Conservation (phyloP, 2,329 filamentous ascomycete species). For the Paraphoma sp. region DNA sequence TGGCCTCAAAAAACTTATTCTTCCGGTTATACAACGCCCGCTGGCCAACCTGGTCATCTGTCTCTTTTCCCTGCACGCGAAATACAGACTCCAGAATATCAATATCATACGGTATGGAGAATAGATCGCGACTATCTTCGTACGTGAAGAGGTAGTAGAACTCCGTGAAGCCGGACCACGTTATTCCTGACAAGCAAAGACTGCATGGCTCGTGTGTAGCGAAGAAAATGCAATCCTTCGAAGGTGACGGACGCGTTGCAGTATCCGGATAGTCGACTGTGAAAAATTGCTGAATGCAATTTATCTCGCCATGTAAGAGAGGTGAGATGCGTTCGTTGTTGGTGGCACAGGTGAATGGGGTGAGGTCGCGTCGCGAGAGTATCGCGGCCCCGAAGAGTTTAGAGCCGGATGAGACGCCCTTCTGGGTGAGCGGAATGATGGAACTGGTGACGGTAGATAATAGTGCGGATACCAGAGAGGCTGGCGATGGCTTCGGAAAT, state of each 20-base stretch:
- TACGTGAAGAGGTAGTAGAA: slow-evolving; percentile 67
- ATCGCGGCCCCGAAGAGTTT: slow-evolving; percentile 66
- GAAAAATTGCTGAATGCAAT: slow-evolving; percentile 67
- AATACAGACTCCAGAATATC: slow-evolving; percentile 65
- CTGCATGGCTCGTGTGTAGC: slow-evolving; percentile 67
- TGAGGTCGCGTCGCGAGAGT: slow-evolving; percentile 52
- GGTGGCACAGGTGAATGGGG: slow-evolving; percentile 58
- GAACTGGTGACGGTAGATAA: slow-evolving; percentile 44
- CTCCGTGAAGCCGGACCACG: slow-evolving; percentile 64
- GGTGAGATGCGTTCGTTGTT: slow-evolving; percentile 64
- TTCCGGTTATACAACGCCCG: slow-evolving; percentile 61
- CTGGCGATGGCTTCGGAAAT: neutral
- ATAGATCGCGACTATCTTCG: slow-evolving; percentile 64
- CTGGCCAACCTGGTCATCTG: slow-evolving; percentile 35
- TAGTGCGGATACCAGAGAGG: slow-evolving; percentile 8
- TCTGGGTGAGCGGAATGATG: slow-evolving; percentile 60
- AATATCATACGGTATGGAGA: slow-evolving; percentile 64
- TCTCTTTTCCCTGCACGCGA: slow-evolving; percentile 51
- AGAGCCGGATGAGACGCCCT: slow-evolving; percentile 59
- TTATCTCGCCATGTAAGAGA: slow-evolving; percentile 65
- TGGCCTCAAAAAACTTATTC: slow-evolving; percentile 61
- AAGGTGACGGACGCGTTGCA: slow-evolving; percentile 48
- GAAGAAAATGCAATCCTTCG: slow-evolving; percentile 63
- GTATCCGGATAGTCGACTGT: slow-evolving; percentile 35
- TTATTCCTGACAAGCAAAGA: slow-evolving; percentile 64